phyloP scores from a whole-genome alignment of 139 green algal genomes.

The Choricystis sp. region DNA sequence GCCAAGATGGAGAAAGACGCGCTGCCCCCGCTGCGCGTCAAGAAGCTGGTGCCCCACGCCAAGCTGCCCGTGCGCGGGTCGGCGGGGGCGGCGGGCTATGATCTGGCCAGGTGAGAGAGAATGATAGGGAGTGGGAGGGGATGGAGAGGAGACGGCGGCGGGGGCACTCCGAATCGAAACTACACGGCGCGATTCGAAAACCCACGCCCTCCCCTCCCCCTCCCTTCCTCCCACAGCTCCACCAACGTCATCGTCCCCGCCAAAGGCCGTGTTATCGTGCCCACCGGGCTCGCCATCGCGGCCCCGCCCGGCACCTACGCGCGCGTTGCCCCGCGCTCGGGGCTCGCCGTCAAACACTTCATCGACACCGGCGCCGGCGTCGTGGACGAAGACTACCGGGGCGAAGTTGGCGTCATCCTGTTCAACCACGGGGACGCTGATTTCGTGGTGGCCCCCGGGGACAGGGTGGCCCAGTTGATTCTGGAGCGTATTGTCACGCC shows the following conservation, averaged over 20 bases:
- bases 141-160: background rate
- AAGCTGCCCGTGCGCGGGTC: constrained; percentile 68
- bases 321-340: constrained; percentile 83
- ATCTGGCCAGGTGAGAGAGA: constrained; percentile 61
- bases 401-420: constrained; percentile 82
- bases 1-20: background rate
- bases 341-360: constrained; percentile 86
- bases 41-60: constrained; percentile 66
- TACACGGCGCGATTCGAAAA: background rate
- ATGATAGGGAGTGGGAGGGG: background rate
- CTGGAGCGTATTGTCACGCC: constrained; percentile 88
- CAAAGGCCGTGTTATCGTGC: constrained; percentile 61
- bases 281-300: constrained; percentile 76
- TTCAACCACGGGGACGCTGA: constrained; percentile 89
- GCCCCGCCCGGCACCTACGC: constrained; percentile 85
- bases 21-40: constrained; percentile 45
- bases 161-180: background rate
- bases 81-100: constrained; percentile 75
- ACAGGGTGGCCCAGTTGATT: constrained; percentile 89
- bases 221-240: constrained; percentile 25
- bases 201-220: background rate
- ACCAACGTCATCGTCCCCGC: constrained; percentile 72
- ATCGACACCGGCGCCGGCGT: constrained; percentile 94
- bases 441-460: constrained; percentile 69
- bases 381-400: constrained; percentile 94